Evolutionary conservation across 495 filamentous ascomycete genomes (phyloP).

Genomic region (Articulospora tetracladia): DNA sequence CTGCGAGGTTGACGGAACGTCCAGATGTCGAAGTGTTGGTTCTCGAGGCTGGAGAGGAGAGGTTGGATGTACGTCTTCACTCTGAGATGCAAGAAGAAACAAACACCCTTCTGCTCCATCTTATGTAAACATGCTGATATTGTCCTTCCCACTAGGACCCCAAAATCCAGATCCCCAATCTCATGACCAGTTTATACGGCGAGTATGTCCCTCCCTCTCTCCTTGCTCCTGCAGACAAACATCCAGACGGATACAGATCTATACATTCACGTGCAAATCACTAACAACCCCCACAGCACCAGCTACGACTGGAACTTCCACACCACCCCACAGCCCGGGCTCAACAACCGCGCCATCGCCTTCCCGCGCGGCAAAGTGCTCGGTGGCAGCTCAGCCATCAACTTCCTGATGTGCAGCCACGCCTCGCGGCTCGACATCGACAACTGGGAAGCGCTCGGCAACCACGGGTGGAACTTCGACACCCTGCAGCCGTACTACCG

Average conservation of each 20-base stretch:
- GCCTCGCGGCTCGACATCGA: constrained; percentile 23
- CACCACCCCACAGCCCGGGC: constrained; percentile 41
- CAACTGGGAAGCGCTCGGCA: constrained; percentile 1
- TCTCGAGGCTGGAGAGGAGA: constrained; percentile 50
- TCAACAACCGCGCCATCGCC: constrained; percentile 1
- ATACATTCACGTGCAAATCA: no score
- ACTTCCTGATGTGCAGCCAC: constrained; percentile 45
- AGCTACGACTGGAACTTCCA: constrained; percentile 49
- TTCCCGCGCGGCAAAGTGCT: constrained; percentile 10
- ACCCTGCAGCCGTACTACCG: constrained; percentile 3
- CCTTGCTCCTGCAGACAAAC: no score
- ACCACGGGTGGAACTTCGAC: not conserved
- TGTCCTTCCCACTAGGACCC: constrained; percentile 33
- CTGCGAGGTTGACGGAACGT: constrained; percentile 11
- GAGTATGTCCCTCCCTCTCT: no score
- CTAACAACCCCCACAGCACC: constrained; percentile 34
- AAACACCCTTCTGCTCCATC: no score
- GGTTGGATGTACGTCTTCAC: constrained; percentile 29
- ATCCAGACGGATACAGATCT: no score
- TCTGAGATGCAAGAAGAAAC: no score
- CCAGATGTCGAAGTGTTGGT: constrained; percentile 23
- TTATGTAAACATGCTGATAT: not conserved
- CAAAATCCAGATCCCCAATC: constrained; percentile 39
- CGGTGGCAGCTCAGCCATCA: constrained; percentile 53
- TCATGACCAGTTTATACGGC: constrained; percentile 32